Evolutionary conservation across 1,284 basidiomycete species (phyloP), one percentile per base, ranked within the genome.

Genomic region (Trametes polyzona): DNA sequence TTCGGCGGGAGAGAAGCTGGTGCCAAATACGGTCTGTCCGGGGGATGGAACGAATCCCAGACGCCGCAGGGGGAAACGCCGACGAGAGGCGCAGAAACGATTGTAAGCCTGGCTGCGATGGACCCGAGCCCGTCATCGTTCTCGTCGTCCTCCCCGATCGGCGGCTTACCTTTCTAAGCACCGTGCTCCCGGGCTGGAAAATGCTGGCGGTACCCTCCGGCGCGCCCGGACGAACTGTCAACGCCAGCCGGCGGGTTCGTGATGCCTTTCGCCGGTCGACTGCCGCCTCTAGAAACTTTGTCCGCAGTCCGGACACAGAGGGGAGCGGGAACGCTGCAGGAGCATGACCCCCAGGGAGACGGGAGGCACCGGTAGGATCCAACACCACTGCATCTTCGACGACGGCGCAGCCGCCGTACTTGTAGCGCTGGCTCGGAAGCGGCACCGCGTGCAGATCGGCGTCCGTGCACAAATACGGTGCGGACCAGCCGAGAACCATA

Each of bases 201-300:
- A 19, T 35, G 19, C 32, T 35, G 36, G n/a, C n/a, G n/a, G 27
- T 16, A 43, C n/a, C 52, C 52, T 61, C 59, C 59, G 60, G 50
- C 42, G 29, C 56, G 21, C 40, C 36, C 60, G 60, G 60, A 55
- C 30, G 27, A 50, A 49, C 52, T 50, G 55, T 46, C 47, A 61
- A 41, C 42, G 21, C 47, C 43, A 30, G 41, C 49, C 52, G 48
- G 56, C n/a, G 24, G 17, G 36, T 29, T 21, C 14, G 24, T 32
- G 35, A 23, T 26, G 32, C 36, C 33, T 33, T 43, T 17, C 42
- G 32, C 48, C 36, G 55, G 47, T 29, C 30, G 12, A 30, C 17
- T 7, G 29, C 26, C 10, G 10, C 44, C 17, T 21, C 33, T 17
- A 32, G 2, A n/a, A 7, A 2, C 6, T 12, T 26, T 26, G 23